Percentiles rank a stretch among this genome's conserved stretches.
Conservation (phyloP, 1,139 yeast species). For the Debaryomyces sp. region DNA sequence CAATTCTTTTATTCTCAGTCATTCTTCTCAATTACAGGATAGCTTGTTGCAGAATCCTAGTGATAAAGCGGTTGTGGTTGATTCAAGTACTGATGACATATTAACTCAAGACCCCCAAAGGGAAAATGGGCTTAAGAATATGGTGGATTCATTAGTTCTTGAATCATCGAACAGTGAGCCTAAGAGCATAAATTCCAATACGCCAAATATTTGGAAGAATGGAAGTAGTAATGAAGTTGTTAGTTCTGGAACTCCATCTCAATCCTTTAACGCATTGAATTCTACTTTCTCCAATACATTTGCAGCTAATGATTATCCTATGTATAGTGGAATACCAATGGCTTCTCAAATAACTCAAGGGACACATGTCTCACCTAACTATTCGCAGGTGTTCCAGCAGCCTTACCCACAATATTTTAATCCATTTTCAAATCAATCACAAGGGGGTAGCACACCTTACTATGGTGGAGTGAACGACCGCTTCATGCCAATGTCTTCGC, state of each 20-base stretch:
- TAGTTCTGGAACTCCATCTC: not conserved
- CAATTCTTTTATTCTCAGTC: slow-evolving; percentile 32
- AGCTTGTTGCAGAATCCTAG: slow-evolving; percentile 5
- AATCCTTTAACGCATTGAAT: not conserved
- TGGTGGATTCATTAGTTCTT: slow-evolving; percentile 20
- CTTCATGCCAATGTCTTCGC: not conserved
- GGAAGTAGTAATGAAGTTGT: not conserved
- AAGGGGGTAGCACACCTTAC: not conserved
- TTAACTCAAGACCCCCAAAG: slow-evolving; percentile 4
- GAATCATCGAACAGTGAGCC: slow-evolving; percentile 6
- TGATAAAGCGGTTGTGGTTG: slow-evolving; percentile 6
- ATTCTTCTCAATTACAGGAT: slow-evolving; percentile 25
- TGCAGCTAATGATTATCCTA: not conserved
- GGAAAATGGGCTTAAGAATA: slow-evolving; percentile 17
- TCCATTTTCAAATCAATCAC: slow-evolving; percentile 1
- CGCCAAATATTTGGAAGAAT: slow-evolving; percentile 4
- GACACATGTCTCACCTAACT: not conserved
- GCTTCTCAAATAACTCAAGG: not conserved
- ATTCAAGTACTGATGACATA: not conserved
- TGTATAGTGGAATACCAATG: not conserved
- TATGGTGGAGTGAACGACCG: not conserved
- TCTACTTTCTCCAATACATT: not conserved
- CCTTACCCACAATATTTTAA: slow-evolving; percentile 1
- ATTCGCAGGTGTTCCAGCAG: not conserved
- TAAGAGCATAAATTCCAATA: not conserved